These are phyloP conservation scores for Neocallimastix lanati DNA, from an alignment of 192 early-diverging fungal genomes.

Conservation along the genomic window DNA sequence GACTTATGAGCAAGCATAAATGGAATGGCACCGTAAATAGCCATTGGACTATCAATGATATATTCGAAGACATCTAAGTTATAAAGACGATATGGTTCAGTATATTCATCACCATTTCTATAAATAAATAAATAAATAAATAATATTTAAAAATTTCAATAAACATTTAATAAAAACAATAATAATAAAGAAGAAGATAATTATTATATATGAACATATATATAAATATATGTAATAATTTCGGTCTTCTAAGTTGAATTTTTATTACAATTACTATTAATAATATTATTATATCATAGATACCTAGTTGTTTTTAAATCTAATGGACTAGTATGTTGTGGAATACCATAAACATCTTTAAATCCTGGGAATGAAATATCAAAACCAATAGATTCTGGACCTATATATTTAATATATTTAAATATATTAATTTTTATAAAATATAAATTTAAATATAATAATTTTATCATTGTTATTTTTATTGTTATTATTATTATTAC, in stretches of 20 bases:
- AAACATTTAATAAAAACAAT: neutral
- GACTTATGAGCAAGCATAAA: constrained; percentile 80
- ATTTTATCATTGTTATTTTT: too few relatives aligned
- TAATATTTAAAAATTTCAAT: too few relatives aligned
- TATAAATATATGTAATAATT: too few relatives aligned
- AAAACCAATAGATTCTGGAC: constrained; percentile 82
- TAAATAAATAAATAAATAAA: constrained; percentile 1
- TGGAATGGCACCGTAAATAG: constrained; percentile 87
- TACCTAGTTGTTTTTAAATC: constrained; percentile 75
- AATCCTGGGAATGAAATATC: constrained; percentile 79
- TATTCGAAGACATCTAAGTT: constrained; percentile 99
- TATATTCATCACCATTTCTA: constrained; percentile 50
- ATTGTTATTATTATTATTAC: too few relatives aligned
- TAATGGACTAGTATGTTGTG: constrained; percentile 77
- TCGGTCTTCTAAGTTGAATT: too few relatives aligned
- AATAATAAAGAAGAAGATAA: constrained; percentile 1
- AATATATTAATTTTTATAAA: too few relatives aligned
- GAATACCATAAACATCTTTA: constrained; percentile 83
- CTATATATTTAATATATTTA: too few relatives aligned
- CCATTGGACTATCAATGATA: constrained; percentile 84
- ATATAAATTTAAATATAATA: too few relatives aligned
- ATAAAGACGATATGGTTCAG: constrained; percentile 87
- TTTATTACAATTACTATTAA: too few relatives aligned
- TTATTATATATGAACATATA: too few relatives aligned
- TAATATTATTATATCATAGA: too few relatives aligned